Conservation (phyloP, 2,329 filamentous ascomycete species). For the Chaetomium globosum region DNA sequence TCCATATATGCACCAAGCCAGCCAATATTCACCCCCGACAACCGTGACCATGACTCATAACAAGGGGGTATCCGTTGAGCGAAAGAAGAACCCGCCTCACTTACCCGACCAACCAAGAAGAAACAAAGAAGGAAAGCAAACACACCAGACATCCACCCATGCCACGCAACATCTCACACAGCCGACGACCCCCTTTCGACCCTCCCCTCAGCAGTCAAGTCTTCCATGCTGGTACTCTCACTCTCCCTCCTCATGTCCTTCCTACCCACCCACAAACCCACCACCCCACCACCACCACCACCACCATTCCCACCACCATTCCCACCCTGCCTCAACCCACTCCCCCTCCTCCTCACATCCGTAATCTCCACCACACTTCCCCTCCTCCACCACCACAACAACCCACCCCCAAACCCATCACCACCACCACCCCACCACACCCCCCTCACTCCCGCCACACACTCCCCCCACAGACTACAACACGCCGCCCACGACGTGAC, state of each 20-base stretch:
- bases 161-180: slow-evolving; percentile 9
- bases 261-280: slow-evolving; percentile 34
- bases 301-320: slow-evolving; percentile 1
- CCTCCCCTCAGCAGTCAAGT: slow-evolving; percentile 47
- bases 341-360: not conserved
- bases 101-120: not conserved
- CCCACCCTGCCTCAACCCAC: not conserved
- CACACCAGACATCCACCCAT: not conserved
- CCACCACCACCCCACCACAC: not conserved
- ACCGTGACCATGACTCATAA: not conserved
- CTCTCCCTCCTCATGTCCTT: slow-evolving; percentile 41
- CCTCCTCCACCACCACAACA: slow-evolving; percentile 16
- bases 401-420: slow-evolving; percentile 13
- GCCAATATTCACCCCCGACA: not conserved
- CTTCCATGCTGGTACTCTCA: slow-evolving; percentile 56
- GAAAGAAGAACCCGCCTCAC: not conserved
- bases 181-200: slow-evolving; percentile 37
- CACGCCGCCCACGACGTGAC: slow-evolving; percentile 69
- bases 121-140: not conserved
- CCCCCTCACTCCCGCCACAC: not conserved
- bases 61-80: slow-evolving; percentile 20
- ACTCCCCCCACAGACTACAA: slow-evolving; percentile 48
- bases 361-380: slow-evolving; percentile 26
- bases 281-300: slow-evolving; percentile 8
- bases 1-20: not conserved